phyloP scores from a whole-genome alignment of 2,329 filamentous ascomycete species.

The Nakataea oryzae region DNA sequence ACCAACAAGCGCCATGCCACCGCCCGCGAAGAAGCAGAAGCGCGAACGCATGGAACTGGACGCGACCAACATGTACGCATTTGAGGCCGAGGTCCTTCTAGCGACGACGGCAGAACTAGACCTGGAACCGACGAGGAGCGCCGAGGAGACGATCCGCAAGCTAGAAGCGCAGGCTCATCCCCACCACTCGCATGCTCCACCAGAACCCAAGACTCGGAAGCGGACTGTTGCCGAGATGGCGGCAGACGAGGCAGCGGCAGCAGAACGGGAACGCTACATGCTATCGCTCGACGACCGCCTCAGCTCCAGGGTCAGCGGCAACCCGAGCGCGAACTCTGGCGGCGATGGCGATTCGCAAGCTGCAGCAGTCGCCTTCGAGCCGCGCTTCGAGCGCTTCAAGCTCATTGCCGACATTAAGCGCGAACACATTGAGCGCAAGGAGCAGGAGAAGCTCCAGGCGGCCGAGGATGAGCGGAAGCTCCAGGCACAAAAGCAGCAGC shows the following conservation, averaged over 20 bases:
- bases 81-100: slow-evolving; percentile 66
- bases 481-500: slow-evolving; percentile 35
- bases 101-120: slow-evolving; percentile 65
- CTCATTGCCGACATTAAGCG: slow-evolving; percentile 75
- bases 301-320: slow-evolving; percentile 45
- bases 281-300: slow-evolving; percentile 81
- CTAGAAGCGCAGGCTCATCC: slow-evolving; percentile 66
- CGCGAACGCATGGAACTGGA: slow-evolving; percentile 67
- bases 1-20: slow-evolving; percentile 48
- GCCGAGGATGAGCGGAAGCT: slow-evolving; percentile 47
- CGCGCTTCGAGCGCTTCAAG: slow-evolving; percentile 85
- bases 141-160: slow-evolving; percentile 59
- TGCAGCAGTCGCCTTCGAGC: slow-evolving; percentile 65
- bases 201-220: slow-evolving; percentile 81
- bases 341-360: slow-evolving; percentile 65
- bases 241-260: slow-evolving; percentile 84
- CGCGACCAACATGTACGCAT: slow-evolving; percentile 58
- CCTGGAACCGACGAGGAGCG: slow-evolving; percentile 62
- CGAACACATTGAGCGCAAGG: slow-evolving; percentile 66
- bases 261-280: slow-evolving; percentile 86
- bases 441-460: slow-evolving; percentile 63
- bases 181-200: slow-evolving; percentile 64
- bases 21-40: slow-evolving; percentile 59
- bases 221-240: slow-evolving; percentile 90
- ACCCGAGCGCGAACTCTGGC: slow-evolving; percentile 46